Evolutionary conservation across 257 asterid species (phyloP).

Genomic region (Solanum rostratum): DNA sequence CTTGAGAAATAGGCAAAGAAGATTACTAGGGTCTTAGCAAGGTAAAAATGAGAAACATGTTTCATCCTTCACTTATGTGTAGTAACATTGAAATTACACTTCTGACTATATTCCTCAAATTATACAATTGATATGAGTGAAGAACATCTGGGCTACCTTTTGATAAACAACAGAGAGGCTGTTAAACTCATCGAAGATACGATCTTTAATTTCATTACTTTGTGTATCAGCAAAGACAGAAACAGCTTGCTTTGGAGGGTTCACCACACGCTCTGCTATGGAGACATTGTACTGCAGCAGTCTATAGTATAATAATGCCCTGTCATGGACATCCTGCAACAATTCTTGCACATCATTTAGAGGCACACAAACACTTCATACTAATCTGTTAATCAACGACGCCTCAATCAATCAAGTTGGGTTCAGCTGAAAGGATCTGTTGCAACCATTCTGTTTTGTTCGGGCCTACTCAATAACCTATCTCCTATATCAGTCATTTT

Average conservation of each 20-base stretch:
- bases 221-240: conserved; percentile 97
- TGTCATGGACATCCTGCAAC: conserved; percentile 97
- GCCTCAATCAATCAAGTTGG: not conserved
- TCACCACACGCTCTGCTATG: conserved; percentile 80
- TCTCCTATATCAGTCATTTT: not conserved
- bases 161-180: conserved; percentile 95
- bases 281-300: conserved; percentile 64
- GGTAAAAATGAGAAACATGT: not conserved
- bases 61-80: not conserved
- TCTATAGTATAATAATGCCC: conserved; percentile 94
- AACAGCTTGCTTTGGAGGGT: conserved; percentile 99
- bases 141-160: conserved; percentile 42
- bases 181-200: conserved; percentile 95
- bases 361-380: not conserved
- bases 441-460: conserved; percentile 3
- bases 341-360: not conserved
- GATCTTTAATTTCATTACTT: conserved; percentile 94
- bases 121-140: not conserved
- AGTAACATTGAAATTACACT: not conserved
- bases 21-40: not conserved
- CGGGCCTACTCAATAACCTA: not conserved
- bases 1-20: not conserved
- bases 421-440: not conserved
- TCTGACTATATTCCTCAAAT: not conserved
- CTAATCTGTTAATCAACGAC: not conserved